These are phyloP conservation scores for Cinnamomum micranthum DNA, from an alignment of 164 flowering plant genomes.

Conservation along the genomic window DNA sequence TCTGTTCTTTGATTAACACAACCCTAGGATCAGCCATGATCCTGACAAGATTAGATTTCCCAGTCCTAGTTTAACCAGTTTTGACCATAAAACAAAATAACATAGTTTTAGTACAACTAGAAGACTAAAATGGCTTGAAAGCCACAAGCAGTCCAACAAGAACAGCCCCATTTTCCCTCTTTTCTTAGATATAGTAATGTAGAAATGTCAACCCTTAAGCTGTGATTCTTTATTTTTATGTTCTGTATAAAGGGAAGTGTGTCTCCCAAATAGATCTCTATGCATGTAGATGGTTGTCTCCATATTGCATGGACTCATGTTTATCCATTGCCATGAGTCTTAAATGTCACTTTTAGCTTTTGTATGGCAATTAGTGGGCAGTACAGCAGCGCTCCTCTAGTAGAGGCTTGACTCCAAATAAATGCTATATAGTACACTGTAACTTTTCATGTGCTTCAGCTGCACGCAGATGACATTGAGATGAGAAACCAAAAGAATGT, in stretches of 20 bases:
- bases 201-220: background rate
- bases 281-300: background rate
- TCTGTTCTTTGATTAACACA: too few species aligned
- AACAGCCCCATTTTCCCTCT: background rate
- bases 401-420: background rate
- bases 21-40: too few species aligned
- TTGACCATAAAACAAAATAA: too few species aligned
- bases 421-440: background rate
- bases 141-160: background rate
- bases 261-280: background rate
- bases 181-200: background rate
- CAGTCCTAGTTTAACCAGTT: too few species aligned
- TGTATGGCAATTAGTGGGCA: too few species aligned
- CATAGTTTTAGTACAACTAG: too few species aligned
- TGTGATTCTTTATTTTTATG: background rate
- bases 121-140: too few species aligned
- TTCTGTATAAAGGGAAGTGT: background rate
- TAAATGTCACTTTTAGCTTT: background rate
- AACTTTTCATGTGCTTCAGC: background rate
- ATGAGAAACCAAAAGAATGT: background rate
- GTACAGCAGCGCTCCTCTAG: background rate
- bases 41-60: too few species aligned
- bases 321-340: background rate
- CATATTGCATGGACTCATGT: background rate
- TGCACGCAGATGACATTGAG: background rate